A percentile compares a stretch with the other conserved stretches of the same genome.
phyloP scores from a whole-genome alignment of 805 yeast species.

The Wickerhamiella alocasiicola region DNA sequence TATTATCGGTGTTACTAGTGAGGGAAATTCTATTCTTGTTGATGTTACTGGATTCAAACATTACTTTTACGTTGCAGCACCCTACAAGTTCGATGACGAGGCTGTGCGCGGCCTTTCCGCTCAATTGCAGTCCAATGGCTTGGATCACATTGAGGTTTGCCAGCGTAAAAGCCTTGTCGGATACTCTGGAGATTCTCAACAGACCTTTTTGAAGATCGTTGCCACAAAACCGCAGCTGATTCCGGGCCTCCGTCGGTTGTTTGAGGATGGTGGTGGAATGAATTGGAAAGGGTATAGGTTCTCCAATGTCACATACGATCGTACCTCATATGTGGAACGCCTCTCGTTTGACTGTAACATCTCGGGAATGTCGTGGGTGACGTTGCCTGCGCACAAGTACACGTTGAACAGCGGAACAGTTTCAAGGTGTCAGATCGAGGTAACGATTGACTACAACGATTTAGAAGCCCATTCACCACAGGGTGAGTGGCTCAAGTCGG shows the following conservation, averaged over 20 bases:
- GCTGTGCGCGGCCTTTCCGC: slow-evolving; percentile 37
- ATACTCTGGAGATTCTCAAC: slow-evolving; percentile 60
- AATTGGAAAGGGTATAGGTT: slow-evolving; percentile 10
- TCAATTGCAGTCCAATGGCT: slow-evolving; percentile 3
- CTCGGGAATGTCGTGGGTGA: slow-evolving; percentile 93
- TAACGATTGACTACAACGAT: slow-evolving; percentile 52
- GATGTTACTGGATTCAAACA: slow-evolving; percentile 82
- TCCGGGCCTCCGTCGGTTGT: slow-evolving; percentile 58
- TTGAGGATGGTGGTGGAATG: slow-evolving; percentile 36
- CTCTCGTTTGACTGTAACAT: slow-evolving; percentile 87
- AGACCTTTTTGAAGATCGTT: slow-evolving; percentile 67
- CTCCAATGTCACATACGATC: slow-evolving; percentile 57
- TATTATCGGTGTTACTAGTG: slow-evolving; percentile 81
- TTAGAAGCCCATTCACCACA: slow-evolving; percentile 74
- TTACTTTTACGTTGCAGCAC: slow-evolving; percentile 86
- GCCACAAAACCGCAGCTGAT: slow-evolving; percentile 56
- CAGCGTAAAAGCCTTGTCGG: slow-evolving; percentile 91
- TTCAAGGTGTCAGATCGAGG: slow-evolving; percentile 81
- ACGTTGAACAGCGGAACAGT: slow-evolving; percentile 22
- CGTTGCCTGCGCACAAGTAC: slow-evolving; percentile 69
- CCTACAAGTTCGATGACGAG: slow-evolving; percentile 52
- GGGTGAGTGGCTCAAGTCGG: slow-evolving; percentile 86
- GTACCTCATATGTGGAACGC: slow-evolving; percentile 72
- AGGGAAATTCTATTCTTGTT: slow-evolving; percentile 81
- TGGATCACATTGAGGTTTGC: slow-evolving; percentile 44